Evolutionary conservation across 441 rosid species (phyloP), one percentile per base, ranked within the genome.

Genomic region (Arabidopsis lyrata): DNA sequence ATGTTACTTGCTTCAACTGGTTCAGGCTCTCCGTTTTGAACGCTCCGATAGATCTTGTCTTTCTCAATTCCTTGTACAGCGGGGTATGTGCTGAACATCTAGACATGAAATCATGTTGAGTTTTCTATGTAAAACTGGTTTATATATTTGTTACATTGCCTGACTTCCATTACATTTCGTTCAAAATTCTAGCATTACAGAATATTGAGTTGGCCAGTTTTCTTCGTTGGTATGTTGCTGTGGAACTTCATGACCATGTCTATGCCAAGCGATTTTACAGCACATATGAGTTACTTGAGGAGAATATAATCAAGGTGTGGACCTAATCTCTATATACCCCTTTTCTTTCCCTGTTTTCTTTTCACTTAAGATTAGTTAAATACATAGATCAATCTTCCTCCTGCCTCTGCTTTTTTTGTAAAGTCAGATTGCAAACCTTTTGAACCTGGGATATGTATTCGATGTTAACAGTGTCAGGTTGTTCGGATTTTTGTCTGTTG

Each of bases 11-110:
- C 97, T 96, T 80, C 98, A 96, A 79, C 76, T 96, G 76, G 99
- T 96, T 83, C 98, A 96, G 86, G 99, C 99, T 78, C 97, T 96
- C 75, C 90, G 94, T 70, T 93, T 93, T 88, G 99, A 96, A 77
- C 91, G 97, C 80, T 85, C 96, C 42, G 98, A 96, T 81, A 90
- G 90, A 86, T 91, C 99, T 78, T 79, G 94, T 45, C 99, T 96
- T 83, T 86, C 89, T 64, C 99, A 91, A 27, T 96, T 93, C 77
- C 97, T 96, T 63, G 92, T 96, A 65, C 93, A 91, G 72, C 93
- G 97, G 18, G 89, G 99, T 96, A 89, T 72, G 94, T 78, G 15
- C 59, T 72, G 88, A 74, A 47, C 56, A 74, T 70, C 16, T 63
- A 45, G 60, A 41, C n/a, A 58, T 55, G 57, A 29, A 45, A 35